phyloP scores from a whole-genome alignment of 2,329 filamentous ascomycete species.

The Pseudonectria buxi region DNA sequence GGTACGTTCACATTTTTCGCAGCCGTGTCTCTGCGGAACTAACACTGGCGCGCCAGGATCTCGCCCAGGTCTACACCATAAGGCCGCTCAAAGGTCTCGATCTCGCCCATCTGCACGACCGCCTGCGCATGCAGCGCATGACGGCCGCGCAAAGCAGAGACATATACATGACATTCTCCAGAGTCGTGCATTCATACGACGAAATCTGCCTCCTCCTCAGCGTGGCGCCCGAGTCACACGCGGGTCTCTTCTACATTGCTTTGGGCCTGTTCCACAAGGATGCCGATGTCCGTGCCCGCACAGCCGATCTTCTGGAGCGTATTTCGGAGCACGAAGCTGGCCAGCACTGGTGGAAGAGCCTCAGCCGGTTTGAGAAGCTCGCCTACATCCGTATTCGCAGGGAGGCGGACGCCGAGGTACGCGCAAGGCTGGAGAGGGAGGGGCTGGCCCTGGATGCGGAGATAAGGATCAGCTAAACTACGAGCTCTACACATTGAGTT shows the following conservation, averaged over 20 bases:
- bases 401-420: conserved; percentile 50
- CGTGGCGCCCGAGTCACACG: conserved; percentile 77
- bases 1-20: conserved; percentile 35
- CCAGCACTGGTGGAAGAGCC: conserved; percentile 80
- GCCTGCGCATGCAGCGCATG: conserved; percentile 74
- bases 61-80: conserved; percentile 56
- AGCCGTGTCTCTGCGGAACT: conserved; percentile 2
- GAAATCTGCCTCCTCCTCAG: conserved; percentile 79
- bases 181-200: conserved; percentile 70
- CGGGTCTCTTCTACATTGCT: conserved; percentile 83
- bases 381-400: conserved; percentile 74
- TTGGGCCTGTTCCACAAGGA: conserved; percentile 90
- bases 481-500: too few species aligned
- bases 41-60: conserved; percentile 41
- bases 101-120: conserved; percentile 86
- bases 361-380: conserved; percentile 83
- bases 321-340: conserved; percentile 84
- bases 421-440: conserved; percentile 39
- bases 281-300: conserved; percentile 67
- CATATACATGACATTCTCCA: conserved; percentile 75
- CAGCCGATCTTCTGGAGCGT: conserved; percentile 73
- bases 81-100: conserved; percentile 74
- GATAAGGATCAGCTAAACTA: conserved; percentile 43
- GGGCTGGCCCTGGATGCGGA: conserved; percentile 35
- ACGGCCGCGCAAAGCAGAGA: conserved; percentile 69